These are phyloP conservation scores for Kingdonia uniflora DNA, from an alignment of 164 flowering plant genomes.

Conservation along the genomic window DNA sequence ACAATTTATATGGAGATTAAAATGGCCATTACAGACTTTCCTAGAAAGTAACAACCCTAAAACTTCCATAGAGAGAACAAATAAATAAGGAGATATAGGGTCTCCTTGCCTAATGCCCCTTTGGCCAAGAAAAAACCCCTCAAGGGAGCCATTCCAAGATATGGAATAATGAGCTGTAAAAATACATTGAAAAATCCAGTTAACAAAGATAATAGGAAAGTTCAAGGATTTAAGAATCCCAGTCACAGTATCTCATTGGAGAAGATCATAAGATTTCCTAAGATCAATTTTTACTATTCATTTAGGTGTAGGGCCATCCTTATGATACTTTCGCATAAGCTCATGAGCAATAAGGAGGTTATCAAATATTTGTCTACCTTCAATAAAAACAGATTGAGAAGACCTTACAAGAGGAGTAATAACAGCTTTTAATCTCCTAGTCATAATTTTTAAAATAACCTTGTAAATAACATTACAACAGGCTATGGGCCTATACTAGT, in stretches of 20 bases:
- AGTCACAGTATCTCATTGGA: neutral
- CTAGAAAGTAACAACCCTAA: no score
- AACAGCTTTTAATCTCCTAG: neutral
- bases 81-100: neutral
- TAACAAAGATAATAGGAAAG: neutral
- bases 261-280: no score
- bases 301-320: neutral
- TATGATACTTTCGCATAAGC: neutral
- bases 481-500: neutral
- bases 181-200: neutral
- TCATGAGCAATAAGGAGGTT: neutral
- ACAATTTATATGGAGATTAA: no score
- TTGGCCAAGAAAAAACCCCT: neutral
- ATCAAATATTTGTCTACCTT: neutral
- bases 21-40: no score
- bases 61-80: neutral
- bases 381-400: neutral
- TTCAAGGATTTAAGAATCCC: neutral
- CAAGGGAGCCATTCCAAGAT: neutral
- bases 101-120: constrained; percentile 1
- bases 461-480: neutral
- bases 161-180: neutral
- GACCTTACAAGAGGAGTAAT: neutral
- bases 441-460: neutral
- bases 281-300: neutral